Evolutionary conservation across 2,329 filamentous ascomycete species (phyloP), one percentile per base, ranked within the genome.

Genomic region (Aureobasidium zeae): DNA sequence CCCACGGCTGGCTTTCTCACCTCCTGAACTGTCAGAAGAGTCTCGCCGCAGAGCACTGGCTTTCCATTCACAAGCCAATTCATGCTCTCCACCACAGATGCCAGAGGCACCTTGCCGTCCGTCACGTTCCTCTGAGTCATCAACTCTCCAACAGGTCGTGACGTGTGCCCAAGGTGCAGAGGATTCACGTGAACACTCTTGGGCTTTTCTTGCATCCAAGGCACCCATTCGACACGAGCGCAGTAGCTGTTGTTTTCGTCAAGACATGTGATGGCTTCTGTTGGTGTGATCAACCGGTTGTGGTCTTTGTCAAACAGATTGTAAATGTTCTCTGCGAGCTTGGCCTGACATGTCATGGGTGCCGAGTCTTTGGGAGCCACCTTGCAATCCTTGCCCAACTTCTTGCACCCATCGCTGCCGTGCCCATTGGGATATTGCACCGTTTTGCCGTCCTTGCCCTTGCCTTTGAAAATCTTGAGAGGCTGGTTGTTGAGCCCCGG

Each of bases 371-470:
- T 31, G 29, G 11, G 13, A 16, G 29, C 13, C 5, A n/a, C 12
- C 5, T 17, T 31, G 29, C 29, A 31, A 5, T 5, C 22, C 26
- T 30, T 31, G 37, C 20, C 13, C 16, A 41, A 30, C 10, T 9
- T 15, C 26, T 30, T 41, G 26, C 37, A 41, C 4, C 6, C 15
- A 2, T n/a, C 16, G n/a, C 17, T 19, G 21, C 37, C 37, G 8
- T 30, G 3, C 26, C 31, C 31, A 26, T 41, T 41, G 25, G 37
- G 37, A 16, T 31, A 41, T 12, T 15, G 30, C 19, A 41, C 24
- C 15, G n/a, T 31, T 15, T 41, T 30, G 17, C 26, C 13, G 31
- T 21, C 24, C 19, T 12, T 20, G n/a, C 16, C 19, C 6, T 3
- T 7, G 7, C 37, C 25, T 26, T 19, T 41, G 37, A 30, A n/a